These are phyloP conservation scores for Globisporangium solare DNA, from an alignment of 352 stramenopile genomes.

Conservation along the genomic window DNA sequence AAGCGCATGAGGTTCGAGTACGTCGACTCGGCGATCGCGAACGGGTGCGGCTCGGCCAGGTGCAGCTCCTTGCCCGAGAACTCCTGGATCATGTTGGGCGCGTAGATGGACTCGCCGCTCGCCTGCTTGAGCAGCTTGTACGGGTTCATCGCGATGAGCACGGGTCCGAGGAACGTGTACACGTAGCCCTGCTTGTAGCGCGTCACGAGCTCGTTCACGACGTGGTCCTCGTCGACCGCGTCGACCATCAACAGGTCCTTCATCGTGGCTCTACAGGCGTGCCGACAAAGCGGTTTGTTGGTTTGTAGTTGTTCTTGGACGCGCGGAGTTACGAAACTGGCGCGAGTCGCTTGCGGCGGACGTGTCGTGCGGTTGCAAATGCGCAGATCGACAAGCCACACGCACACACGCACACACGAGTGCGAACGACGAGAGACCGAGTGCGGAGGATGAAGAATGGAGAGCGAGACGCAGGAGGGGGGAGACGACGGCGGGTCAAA, in stretches of 20 bases:
- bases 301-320: no score
- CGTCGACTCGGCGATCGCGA: constrained; percentile 78
- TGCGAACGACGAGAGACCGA: neutral
- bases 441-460: neutral
- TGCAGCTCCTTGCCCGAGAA: constrained; percentile 83
- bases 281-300: no score
- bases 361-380: no score
- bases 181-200: constrained; percentile 81
- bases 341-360: no score
- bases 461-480: neutral
- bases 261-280: constrained; percentile 22
- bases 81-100: constrained; percentile 64
- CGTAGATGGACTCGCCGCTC: constrained; percentile 73
- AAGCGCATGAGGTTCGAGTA: constrained; percentile 91
- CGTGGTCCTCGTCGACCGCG: constrained; percentile 64
- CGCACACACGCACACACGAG: no score
- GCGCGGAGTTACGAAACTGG: neutral
- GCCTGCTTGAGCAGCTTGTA: constrained; percentile 81
- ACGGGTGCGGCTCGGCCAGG: constrained; percentile 78
- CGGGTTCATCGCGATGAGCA: constrained; percentile 89
- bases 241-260: constrained; percentile 81
- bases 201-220: constrained; percentile 71
- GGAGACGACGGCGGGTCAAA: neutral
- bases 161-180: constrained; percentile 90
- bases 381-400: no score